Conservation (phyloP, 1,139 yeast genomes). For the Suhomyces chickasaworum region DNA sequence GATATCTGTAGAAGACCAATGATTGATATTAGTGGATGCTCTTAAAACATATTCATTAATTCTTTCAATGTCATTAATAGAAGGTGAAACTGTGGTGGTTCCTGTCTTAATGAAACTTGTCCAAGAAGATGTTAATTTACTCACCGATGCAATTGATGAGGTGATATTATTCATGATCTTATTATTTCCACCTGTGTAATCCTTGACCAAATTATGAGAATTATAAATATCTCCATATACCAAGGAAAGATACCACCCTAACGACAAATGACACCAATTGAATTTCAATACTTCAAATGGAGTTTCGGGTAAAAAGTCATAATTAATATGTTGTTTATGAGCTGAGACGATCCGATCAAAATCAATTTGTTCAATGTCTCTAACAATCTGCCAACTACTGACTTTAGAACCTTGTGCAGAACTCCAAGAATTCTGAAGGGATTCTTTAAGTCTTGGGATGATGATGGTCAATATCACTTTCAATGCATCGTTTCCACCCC, state of each 20-base stretch:
- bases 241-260: constrained; percentile 77
- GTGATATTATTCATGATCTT: constrained; percentile 40
- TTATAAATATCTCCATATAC: constrained; percentile 68
- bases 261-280: constrained; percentile 61
- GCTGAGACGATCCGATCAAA: constrained; percentile 24
- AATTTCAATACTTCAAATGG: constrained; percentile 55
- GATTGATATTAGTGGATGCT: constrained; percentile 37
- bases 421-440: constrained; percentile 41
- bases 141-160: constrained; percentile 45
- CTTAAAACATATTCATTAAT: constrained; percentile 26
- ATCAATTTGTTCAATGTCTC: constrained; percentile 39
- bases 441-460: constrained; percentile 40
- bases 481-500: constrained; percentile 64
- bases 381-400: constrained; percentile 40
- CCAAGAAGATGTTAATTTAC: constrained; percentile 50
- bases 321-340: constrained; percentile 28
- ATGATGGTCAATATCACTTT: constrained; percentile 45
- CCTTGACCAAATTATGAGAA: constrained; percentile 32
- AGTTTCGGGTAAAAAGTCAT: constrained; percentile 38
- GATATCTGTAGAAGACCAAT: constrained; percentile 69
- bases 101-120: constrained; percentile 26
- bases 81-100: constrained; percentile 10
- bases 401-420: constrained; percentile 24
- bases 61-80: constrained; percentile 12
- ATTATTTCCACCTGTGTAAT: constrained; percentile 28